These are phyloP conservation scores for Carnegiea gigantea DNA, from an alignment of 179 eudicot genomes.

Conservation along the genomic window DNA sequence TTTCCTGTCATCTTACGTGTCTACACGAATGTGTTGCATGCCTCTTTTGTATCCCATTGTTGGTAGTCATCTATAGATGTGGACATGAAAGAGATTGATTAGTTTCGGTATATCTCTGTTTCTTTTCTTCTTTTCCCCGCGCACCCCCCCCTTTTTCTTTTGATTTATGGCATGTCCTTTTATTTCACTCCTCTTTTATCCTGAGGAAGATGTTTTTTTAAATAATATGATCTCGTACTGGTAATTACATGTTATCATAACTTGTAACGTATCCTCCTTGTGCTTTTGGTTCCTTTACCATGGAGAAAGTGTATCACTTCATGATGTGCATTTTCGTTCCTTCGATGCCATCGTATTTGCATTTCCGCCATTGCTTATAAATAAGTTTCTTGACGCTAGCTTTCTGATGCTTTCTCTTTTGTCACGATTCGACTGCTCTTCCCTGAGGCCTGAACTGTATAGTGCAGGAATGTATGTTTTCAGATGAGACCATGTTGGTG, in stretches of 20 bases:
- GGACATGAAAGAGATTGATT: neutral
- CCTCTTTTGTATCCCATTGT: slow-evolving; percentile 11
- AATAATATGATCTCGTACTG: neutral
- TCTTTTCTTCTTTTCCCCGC: neutral
- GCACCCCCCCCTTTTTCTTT: neutral
- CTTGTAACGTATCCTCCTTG: neutral
- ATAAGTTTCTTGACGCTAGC: too few species aligned
- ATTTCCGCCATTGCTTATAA: too few species aligned
- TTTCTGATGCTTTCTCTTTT: too few species aligned
- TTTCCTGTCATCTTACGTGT: slow-evolving; percentile 9
- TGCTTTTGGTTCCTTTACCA: neutral
- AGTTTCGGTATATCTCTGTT: neutral
- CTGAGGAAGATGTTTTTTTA: neutral
- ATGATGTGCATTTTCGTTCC: too few species aligned
- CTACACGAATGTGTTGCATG: neutral
- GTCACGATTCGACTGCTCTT: too few species aligned
- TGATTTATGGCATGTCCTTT: neutral
- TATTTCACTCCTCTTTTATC: slow-evolving; percentile 3
- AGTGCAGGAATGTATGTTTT: too few species aligned
- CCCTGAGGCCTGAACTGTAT: too few species aligned
- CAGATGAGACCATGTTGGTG: too few species aligned
- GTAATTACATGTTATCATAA: neutral
- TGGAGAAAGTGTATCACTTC: too few species aligned
- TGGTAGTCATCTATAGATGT: slow-evolving; percentile 9
- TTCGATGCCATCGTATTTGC: too few species aligned